Evolutionary conservation across 1,139 yeast genomes (phyloP).

Genomic region (Pichia sp.): DNA sequence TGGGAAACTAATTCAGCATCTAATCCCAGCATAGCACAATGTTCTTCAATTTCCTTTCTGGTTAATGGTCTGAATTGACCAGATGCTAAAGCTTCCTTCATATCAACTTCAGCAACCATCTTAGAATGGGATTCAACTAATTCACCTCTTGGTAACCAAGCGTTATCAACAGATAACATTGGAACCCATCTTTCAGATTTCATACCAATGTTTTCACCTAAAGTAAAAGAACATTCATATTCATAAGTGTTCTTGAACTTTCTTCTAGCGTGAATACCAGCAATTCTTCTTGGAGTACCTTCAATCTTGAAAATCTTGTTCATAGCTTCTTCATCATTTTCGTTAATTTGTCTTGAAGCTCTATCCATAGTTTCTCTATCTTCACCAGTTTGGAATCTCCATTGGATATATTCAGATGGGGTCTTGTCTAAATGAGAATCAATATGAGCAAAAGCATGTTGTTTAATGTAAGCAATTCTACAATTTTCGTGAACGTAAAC

Average conservation of each 20-base stretch:
- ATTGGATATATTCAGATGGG: conserved; percentile 99
- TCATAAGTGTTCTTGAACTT: conserved; percentile 99
- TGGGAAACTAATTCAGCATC: conserved; percentile 99
- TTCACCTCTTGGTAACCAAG: conserved; percentile 99
- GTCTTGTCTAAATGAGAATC: conserved; percentile 98
- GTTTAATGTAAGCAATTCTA: conserved; percentile 99
- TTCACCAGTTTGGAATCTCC: conserved; percentile 99
- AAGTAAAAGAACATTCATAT: conserved; percentile 93
- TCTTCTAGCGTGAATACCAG: conserved; percentile 94
- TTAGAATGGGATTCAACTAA: conserved; percentile 96
- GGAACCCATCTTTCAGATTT: conserved; percentile 99
- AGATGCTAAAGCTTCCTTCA: conserved; percentile 99
- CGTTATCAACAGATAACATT: conserved; percentile 99
- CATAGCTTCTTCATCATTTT: conserved; percentile 96
- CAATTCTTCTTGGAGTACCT: conserved; percentile 96
- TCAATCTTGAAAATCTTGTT: conserved; percentile 98
- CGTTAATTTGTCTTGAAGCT: conserved; percentile 98
- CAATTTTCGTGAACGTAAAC: conserved; percentile 99
- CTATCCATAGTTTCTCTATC: conserved; percentile 99
- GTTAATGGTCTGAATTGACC: conserved; percentile 99
- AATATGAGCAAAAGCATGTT: conserved; percentile 99
- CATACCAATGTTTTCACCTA: conserved; percentile 98
- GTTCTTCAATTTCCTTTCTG: conserved; percentile 98
- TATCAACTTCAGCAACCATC: conserved; percentile 99
- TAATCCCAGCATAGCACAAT: conserved; percentile 97